phyloP scores from a whole-genome alignment of 2,329 filamentous ascomycete genomes.

The Ophiostoma perfectum region DNA sequence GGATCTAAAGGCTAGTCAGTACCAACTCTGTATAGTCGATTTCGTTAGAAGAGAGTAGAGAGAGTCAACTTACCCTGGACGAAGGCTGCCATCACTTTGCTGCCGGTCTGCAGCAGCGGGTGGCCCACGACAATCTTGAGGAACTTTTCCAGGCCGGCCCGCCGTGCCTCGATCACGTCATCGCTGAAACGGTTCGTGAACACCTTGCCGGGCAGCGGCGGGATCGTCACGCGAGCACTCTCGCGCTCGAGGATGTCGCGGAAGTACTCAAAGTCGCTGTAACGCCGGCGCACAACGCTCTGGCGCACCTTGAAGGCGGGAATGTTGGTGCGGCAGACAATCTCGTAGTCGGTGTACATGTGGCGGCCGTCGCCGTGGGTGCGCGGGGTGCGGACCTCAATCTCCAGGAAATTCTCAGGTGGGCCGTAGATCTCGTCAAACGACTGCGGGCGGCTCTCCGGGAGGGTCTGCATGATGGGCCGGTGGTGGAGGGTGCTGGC shows the following conservation, averaged over 20 bases:
- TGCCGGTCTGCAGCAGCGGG: constrained; percentile 92
- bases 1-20: constrained; percentile 51
- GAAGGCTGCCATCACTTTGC: constrained; percentile 92
- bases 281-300: constrained; percentile 82
- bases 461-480: constrained; percentile 55
- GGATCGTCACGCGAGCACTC: constrained; percentile 88
- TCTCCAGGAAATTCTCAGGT: constrained; percentile 97
- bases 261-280: constrained; percentile 98
- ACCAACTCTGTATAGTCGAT: not conserved
- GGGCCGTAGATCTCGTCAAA: constrained; percentile 99
- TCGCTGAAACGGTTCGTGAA: constrained; percentile 98
- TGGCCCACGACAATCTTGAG: constrained; percentile 96
- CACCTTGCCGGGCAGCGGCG: constrained; percentile 91
- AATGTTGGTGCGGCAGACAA: constrained; percentile 96
- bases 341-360: constrained; percentile 99
- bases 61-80: constrained; percentile 66
- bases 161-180: constrained; percentile 91
- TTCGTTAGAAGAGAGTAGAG: no score
- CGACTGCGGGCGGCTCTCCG: constrained; percentile 77
- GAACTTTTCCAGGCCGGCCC: constrained; percentile 89
- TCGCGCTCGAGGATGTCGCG: constrained; percentile 96
- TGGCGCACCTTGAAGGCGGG: constrained; percentile 95
- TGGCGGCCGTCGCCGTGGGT: constrained; percentile 89
- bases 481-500: constrained; percentile 28
- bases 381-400: constrained; percentile 91